phyloP scores from a whole-genome alignment of 768 basidiomycete genomes.

The Nidula microcarpa region DNA sequence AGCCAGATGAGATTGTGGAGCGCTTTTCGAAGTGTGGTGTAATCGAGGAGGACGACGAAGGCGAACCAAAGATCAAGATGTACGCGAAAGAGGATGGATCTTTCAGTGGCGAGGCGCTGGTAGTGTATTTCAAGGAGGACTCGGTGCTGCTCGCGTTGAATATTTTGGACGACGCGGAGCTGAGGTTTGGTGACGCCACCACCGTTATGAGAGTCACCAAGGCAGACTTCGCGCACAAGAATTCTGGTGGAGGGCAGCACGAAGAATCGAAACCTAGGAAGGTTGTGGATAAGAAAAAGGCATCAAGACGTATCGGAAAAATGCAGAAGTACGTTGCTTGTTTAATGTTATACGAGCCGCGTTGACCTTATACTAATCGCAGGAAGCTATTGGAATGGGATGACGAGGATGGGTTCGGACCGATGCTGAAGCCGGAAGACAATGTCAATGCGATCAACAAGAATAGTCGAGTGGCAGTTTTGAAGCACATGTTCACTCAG shows the following conservation, averaged over 20 bases:
- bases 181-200: constrained; percentile 75
- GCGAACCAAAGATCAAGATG: constrained; percentile 91
- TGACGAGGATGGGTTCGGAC: constrained; percentile 90
- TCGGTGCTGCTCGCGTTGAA: constrained; percentile 83
- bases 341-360: too few species aligned
- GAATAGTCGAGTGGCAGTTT: constrained; percentile 79
- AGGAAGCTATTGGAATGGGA: constrained; percentile 96
- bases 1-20: constrained; percentile 68
- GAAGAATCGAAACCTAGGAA: constrained; percentile 49
- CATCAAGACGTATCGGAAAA: constrained; percentile 71
- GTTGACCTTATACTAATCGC: constrained; percentile 1
- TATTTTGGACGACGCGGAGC: constrained; percentile 88
- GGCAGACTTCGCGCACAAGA: constrained; percentile 79
- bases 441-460: constrained; percentile 39
- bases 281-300: constrained; percentile 76
- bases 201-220: constrained; percentile 72
- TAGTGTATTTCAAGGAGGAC: constrained; percentile 97
- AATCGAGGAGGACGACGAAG: constrained; percentile 89
- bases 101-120: constrained; percentile 92
- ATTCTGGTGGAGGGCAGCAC: constrained; percentile 29
- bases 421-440: constrained; percentile 56
- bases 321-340: constrained; percentile 70
- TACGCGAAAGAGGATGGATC: constrained; percentile 85
- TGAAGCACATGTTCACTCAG: constrained; percentile 94
- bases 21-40: constrained; percentile 93